phyloP scores from a whole-genome alignment of 1,284 basidiomycete species.

The Athelia sp. region DNA sequence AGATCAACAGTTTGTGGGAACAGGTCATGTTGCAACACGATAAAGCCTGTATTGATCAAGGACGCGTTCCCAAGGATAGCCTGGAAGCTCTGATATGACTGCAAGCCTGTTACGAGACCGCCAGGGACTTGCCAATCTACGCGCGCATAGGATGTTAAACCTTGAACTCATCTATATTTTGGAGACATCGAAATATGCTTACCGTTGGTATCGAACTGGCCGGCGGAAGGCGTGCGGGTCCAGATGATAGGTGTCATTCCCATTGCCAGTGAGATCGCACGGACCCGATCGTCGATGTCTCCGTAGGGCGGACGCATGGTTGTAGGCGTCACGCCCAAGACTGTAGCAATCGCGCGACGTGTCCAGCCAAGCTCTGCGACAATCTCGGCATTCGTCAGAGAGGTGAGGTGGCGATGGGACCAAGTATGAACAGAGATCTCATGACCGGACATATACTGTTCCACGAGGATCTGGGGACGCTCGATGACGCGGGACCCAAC shows the following conservation, averaged over 20 bases:
- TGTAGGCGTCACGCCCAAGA: slow-evolving; percentile 78
- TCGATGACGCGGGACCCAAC: slow-evolving; percentile 89
- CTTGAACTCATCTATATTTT: not conserved
- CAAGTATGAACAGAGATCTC: slow-evolving; percentile 74
- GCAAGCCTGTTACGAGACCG: slow-evolving; percentile 55
- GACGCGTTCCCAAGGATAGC: slow-evolving; percentile 59
- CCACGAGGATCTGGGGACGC: slow-evolving; percentile 69
- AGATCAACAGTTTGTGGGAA: slow-evolving; percentile 85
- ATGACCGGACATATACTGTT: slow-evolving; percentile 84
- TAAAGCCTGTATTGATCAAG: slow-evolving; percentile 62
- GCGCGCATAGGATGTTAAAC: slow-evolving; percentile 11
- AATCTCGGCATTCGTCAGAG: slow-evolving; percentile 80
- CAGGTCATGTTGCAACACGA: slow-evolving; percentile 87
- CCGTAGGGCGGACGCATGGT: slow-evolving; percentile 60
- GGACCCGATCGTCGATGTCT: slow-evolving; percentile 78
- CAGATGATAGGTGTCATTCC: slow-evolving; percentile 78
- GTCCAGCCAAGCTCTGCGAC: slow-evolving; percentile 95
- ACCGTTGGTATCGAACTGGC: slow-evolving; percentile 81
- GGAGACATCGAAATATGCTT: slow-evolving; percentile 16
- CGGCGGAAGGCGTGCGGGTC: slow-evolving; percentile 55
- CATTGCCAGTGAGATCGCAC: slow-evolving; percentile 80
- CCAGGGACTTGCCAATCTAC: slow-evolving; percentile 81
- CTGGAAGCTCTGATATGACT: slow-evolving; percentile 55
- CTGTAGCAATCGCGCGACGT: slow-evolving; percentile 73
- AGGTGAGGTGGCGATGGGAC: slow-evolving; percentile 75